Conservation (phyloP, 2,329 filamentous ascomycete genomes). For the Ophiostoma sp. region DNA sequence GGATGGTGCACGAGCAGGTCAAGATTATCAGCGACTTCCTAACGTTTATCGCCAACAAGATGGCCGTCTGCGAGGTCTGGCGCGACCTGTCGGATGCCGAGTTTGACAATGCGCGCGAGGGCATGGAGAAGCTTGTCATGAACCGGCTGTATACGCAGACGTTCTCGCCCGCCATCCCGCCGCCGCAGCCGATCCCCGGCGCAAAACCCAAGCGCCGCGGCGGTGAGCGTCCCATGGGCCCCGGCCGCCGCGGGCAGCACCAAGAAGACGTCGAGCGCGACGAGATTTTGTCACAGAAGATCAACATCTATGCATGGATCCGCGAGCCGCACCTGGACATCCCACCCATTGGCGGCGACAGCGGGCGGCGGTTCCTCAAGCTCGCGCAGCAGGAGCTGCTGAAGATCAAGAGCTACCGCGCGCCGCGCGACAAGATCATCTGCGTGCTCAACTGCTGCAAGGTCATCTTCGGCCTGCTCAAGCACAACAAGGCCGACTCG, state of each 20-base stretch:
- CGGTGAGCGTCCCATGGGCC: constrained; percentile 63
- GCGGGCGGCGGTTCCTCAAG: constrained; percentile 78
- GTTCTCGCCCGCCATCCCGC: constrained; percentile 87
- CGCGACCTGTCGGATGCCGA: constrained; percentile 90
- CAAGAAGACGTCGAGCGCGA: constrained; percentile 97
- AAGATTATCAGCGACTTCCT: constrained; percentile 98
- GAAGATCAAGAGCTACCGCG: constrained; percentile 94
- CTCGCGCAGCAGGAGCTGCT: constrained; percentile 90
- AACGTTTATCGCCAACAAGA: constrained; percentile 95
- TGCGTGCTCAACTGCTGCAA: constrained; percentile 98
- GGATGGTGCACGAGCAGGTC: constrained; percentile 99
- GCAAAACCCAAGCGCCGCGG: constrained; percentile 63
- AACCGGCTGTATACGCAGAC: constrained; percentile 93
- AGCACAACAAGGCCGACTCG: constrained; percentile 86
- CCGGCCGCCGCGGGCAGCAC: constrained; percentile 87
- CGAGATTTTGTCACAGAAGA: constrained; percentile 92
- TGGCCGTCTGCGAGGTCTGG: constrained; percentile 97
- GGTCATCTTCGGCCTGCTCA: constrained; percentile 92
- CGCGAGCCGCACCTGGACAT: constrained; percentile 92
- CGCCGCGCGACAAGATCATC: constrained; percentile 97
- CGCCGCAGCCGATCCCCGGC: constrained; percentile 66
- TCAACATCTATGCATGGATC: constrained; percentile 95
- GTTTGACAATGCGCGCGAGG: constrained; percentile 96
- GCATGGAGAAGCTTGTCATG: constrained; percentile 99
- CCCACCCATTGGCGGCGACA: constrained; percentile 71